Conservation (phyloP, 441 rosid genomes). For the Erodium moschatum region DNA sequence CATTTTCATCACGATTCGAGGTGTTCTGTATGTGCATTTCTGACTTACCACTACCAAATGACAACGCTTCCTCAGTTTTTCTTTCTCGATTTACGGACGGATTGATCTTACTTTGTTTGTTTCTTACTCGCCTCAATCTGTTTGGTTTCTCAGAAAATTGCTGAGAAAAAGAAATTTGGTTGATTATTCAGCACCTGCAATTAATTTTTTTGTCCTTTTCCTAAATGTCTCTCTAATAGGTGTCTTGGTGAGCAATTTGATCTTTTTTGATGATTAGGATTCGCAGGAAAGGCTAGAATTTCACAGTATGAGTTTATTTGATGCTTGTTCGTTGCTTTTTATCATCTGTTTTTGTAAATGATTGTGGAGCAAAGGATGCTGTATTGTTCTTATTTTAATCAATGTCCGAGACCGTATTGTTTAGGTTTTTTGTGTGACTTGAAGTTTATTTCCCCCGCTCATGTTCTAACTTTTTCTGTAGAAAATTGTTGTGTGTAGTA, state of each 20-base stretch:
- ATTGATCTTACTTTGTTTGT: background rate
- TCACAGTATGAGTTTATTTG: background rate
- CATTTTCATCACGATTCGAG: background rate
- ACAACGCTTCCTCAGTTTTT: background rate
- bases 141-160: background rate
- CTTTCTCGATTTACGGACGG: background rate
- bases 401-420: background rate
- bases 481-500: background rate
- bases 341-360: too few relatives aligned
- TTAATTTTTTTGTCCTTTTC: too few relatives aligned
- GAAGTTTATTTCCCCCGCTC: background rate
- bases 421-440: background rate
- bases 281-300: background rate
- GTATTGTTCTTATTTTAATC: background rate
- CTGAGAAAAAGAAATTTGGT: too few relatives aligned
- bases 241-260: background rate
- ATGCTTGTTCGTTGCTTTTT: background rate
- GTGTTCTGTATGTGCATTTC: background rate
- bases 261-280: background rate
- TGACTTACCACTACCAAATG: background rate
- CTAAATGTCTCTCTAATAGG: too few relatives aligned
- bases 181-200: background rate
- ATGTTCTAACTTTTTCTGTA: background rate
- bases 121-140: background rate
- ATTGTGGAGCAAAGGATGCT: background rate